A percentile compares a stretch with the other conserved stretches of the same genome.
These are phyloP conservation scores for Apiospora arundinis DNA, from an alignment of 2,329 filamentous ascomycete species.

Conservation along the genomic window DNA sequence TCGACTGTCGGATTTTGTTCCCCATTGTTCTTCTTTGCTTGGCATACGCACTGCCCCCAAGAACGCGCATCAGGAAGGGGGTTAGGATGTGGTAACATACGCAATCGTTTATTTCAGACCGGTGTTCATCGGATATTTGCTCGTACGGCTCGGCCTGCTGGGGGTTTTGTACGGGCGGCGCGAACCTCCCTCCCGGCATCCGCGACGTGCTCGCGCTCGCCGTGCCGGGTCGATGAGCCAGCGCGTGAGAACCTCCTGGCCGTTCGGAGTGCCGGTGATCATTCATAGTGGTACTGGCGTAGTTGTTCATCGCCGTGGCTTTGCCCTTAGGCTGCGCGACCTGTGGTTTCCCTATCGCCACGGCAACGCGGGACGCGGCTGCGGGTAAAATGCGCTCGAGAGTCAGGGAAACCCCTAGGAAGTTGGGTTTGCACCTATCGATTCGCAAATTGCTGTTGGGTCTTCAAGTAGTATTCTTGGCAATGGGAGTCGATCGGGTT, in stretches of 20 bases:
- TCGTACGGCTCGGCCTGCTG: conserved; percentile 41
- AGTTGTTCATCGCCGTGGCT: conserved; percentile 39
- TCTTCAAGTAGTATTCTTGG: not conserved
- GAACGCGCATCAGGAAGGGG: not conserved
- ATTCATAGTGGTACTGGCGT: conserved; percentile 40
- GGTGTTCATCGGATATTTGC: conserved; percentile 82
- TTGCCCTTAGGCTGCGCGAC: conserved; percentile 24
- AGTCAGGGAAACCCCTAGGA: not conserved
- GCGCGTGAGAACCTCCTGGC: conserved; percentile 31
- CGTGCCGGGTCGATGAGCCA: conserved; percentile 35
- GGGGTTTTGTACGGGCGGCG: conserved; percentile 38
- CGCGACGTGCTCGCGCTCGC: conserved; percentile 29
- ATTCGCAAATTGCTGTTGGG: not conserved
- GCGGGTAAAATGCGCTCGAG: conserved; percentile 7
- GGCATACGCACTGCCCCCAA: not conserved
- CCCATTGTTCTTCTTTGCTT: not conserved
- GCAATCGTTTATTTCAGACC: conserved; percentile 92
- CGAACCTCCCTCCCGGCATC: conserved; percentile 38
- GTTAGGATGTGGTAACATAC: conserved; percentile 58
- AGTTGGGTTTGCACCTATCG: not conserved
- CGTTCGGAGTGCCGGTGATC: conserved; percentile 33
- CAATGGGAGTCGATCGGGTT: not conserved
- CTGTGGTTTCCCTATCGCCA: conserved; percentile 19
- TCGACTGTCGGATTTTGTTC: not conserved
- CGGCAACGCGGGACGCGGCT: not conserved